These are phyloP conservation scores for Lipomyces sp. DNA, from an alignment of 805 yeast species.

Conservation along the genomic window DNA sequence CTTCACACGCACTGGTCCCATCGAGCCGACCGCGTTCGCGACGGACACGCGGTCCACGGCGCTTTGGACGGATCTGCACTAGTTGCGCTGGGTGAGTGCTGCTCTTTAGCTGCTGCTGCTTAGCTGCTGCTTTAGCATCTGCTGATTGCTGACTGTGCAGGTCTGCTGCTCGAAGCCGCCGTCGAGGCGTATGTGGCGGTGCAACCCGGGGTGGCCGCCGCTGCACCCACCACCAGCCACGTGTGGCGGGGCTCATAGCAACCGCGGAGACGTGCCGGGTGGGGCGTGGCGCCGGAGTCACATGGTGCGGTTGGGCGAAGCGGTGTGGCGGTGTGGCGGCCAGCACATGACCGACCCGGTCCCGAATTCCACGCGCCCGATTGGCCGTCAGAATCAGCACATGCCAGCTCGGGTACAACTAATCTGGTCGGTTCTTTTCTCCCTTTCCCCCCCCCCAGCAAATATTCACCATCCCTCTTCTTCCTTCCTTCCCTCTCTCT, in stretches of 20 bases:
- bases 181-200: conserved; percentile 19
- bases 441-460: background rate
- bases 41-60: conserved; percentile 11
- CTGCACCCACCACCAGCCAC: background rate
- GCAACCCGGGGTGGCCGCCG: background rate
- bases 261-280: too few species aligned
- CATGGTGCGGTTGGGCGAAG: too few species aligned
- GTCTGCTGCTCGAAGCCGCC: conserved; percentile 21
- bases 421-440: background rate
- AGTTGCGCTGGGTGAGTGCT: conserved; percentile 24
- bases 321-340: background rate
- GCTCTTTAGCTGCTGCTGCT: background rate
- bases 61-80: conserved; percentile 26
- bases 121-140: background rate
- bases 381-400: conserved; percentile 13
- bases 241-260: too few species aligned
- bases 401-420: background rate
- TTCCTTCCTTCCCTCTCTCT: background rate
- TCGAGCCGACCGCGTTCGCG: conserved; percentile 8
- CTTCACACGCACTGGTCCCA: conserved; percentile 16
- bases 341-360: conserved; percentile 13
- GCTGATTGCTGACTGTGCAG: conserved; percentile 1
- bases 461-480: background rate
- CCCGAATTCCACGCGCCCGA: conserved; percentile 15
- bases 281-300: too few species aligned